A percentile compares a stretch with the other conserved stretches of the same genome.
Evolutionary conservation across 805 yeast species (phyloP).

Genomic region (Nakazawaea ishiwadae): DNA sequence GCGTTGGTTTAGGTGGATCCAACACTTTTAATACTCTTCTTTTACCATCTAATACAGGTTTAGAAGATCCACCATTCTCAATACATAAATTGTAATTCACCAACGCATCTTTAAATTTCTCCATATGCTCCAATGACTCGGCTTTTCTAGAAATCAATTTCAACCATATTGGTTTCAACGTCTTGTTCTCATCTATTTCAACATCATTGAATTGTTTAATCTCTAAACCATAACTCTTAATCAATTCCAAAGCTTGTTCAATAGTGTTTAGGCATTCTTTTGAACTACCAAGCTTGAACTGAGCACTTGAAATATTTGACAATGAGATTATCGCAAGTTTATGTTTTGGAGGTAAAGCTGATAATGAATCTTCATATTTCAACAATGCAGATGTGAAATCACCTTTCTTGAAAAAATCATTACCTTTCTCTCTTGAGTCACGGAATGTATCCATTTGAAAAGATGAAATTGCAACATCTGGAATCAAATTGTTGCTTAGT

Average conservation of each 20-base stretch:
- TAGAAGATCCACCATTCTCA: constrained; percentile 61
- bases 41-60: constrained; percentile 71
- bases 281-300: constrained; percentile 66
- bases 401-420: constrained; percentile 69
- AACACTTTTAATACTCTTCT: constrained; percentile 68
- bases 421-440: constrained; percentile 51
- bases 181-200: constrained; percentile 43
- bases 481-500: constrained; percentile 11
- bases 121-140: constrained; percentile 79
- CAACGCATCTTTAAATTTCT: constrained; percentile 62
- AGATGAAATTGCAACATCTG: constrained; percentile 18
- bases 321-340: constrained; percentile 5
- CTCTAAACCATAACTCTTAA: constrained; percentile 28
- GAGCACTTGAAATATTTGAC: constrained; percentile 68
- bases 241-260: constrained; percentile 40
- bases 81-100: constrained; percentile 57
- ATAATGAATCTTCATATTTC: constrained; percentile 41
- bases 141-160: constrained; percentile 71
- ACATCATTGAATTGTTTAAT: constrained; percentile 24
- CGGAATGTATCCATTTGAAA: constrained; percentile 31
- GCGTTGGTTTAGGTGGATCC: constrained; percentile 40
- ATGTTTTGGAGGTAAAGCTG: constrained; percentile 3
- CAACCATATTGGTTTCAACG: constrained; percentile 65
- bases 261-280: constrained; percentile 43
- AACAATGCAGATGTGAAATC: constrained; percentile 67